Base-by-base conservation (phyloP, 805 yeast genomes). In the Nakazawaea wickerhamii region DNA sequence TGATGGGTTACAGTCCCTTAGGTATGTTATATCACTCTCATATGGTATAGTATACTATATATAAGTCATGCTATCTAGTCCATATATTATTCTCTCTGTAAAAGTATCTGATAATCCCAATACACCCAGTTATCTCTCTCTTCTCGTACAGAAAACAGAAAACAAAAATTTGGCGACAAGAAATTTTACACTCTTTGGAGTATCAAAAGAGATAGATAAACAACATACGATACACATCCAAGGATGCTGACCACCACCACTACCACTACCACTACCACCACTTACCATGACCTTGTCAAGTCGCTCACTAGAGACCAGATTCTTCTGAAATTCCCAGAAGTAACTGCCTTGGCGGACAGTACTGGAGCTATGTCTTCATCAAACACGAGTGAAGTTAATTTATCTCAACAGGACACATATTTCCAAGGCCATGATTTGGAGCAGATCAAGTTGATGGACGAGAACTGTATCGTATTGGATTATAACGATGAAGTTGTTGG, bases 391-490 rank as follows among this genome's bases (percentile, higher is more conserved):
- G 43, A 6, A 3, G 21, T 10, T 15, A 30, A 31, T 10, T 18
- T 31, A 18, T 18, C 30, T n/a, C 58, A 53, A 5, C 56, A 58
- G 27, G 67, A 66, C 14, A 70, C 61, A 8, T 65, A 86, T n/a
- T 85, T 90, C 50, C 70, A 68, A 4, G 97, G 96, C 5, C 93
- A 90, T 52, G 96, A 93, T 61, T 84, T 81, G 58, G 98, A 91
- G 61, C 99, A 93, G 64, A 88, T 93, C 61, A 77, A 79, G 57
- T 71, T 93, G 48, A 93, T 93, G 99, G 95, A 90, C 53, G 99
- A 93, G 63, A 80, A 90, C 49, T 93, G 99, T 64, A 89, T 93
- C 47, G 96, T 91, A 2, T 68, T 90, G 49, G 96, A 93, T 61
- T 81, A 84, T 70, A 65, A 89, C 54, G 99, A 93, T 62, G 65